Percentiles rank a stretch among this genome's conserved stretches.
Evolutionary conservation across 352 stramenopile genomes (phyloP).

Genomic region (Pythium volutum): DNA sequence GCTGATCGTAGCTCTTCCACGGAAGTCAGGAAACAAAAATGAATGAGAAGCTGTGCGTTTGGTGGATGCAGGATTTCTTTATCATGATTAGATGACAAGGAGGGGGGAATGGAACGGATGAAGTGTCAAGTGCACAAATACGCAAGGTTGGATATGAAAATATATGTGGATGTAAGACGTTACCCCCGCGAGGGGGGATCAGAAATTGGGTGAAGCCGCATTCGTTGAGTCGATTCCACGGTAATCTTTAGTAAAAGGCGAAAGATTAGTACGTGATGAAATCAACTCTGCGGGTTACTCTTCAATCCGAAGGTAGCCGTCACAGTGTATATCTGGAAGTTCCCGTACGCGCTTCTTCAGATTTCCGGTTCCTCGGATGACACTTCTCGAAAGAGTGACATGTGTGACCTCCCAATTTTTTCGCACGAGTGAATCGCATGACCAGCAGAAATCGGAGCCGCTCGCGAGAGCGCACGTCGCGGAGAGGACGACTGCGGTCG

Average conservation of each 20-base stretch:
- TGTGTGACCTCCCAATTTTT: not conserved
- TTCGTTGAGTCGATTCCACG: conserved; percentile 79
- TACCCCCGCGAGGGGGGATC: conserved; percentile 29
- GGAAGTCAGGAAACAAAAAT: too few species aligned
- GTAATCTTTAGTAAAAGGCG: conserved; percentile 94
- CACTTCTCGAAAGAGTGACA: conserved; percentile 15
- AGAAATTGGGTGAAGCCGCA: conserved; percentile 84
- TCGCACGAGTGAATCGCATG: not conserved
- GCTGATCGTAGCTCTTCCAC: too few species aligned
- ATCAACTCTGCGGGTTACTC: conserved; percentile 34
- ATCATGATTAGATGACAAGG: too few species aligned
- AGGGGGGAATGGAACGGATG: not conserved
- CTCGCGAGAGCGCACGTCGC: conserved; percentile 1
- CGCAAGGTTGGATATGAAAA: too few species aligned
- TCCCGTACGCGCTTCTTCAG: conserved; percentile 13
- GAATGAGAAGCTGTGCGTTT: too few species aligned
- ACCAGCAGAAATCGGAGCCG: conserved; percentile 12
- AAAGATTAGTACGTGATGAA: conserved; percentile 78
- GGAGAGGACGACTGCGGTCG: not conserved
- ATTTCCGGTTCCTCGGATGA: not conserved
- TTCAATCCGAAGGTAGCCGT: not conserved
- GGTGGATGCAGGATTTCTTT: too few species aligned
- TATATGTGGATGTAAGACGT: not conserved
- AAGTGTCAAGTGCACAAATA: too few species aligned
- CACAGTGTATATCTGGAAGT: conserved; percentile 7